phyloP scores from a whole-genome alignment of 228 moss, liverwort and hornwort species.

The Sphagnum fallax region DNA sequence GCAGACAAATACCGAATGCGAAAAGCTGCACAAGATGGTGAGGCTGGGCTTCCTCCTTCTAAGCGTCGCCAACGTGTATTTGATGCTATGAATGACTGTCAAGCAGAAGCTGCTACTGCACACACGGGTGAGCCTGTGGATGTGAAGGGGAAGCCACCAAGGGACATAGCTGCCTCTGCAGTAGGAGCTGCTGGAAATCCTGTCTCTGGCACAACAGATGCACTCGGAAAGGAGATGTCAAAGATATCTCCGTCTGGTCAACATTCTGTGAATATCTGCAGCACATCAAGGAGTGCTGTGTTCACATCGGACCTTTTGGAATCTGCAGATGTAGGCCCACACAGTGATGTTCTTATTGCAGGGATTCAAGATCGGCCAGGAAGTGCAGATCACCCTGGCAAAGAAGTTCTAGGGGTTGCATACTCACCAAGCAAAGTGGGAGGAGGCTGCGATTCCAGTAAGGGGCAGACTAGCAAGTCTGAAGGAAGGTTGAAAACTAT shows the following conservation, averaged over 20 bases:
- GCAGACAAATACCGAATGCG: conserved; percentile 85
- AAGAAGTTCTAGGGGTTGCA: conserved; percentile 19
- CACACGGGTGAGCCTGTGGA: conserved; percentile 30
- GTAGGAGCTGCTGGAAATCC: conserved; percentile 12
- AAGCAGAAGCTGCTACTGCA: conserved; percentile 52
- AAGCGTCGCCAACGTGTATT: conserved; percentile 85
- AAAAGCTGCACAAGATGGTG: conserved; percentile 74
- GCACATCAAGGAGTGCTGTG: conserved; percentile 52
- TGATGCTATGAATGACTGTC: conserved; percentile 67
- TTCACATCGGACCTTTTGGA: conserved; percentile 64
- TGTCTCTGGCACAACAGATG: conserved; percentile 21
- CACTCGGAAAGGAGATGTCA: conserved; percentile 18
- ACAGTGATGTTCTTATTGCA: conserved; percentile 21
- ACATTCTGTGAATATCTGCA: conserved; percentile 29
- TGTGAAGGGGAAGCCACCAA: conserved; percentile 17
- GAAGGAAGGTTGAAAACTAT: conserved; percentile 31
- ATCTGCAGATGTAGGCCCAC: conserved; percentile 41
- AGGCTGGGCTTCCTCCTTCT: conserved; percentile 81
- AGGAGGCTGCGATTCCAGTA: conserved; percentile 30
- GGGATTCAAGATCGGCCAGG: conserved; percentile 42
- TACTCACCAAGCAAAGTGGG: conserved; percentile 38
- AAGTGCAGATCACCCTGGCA: conserved; percentile 17
- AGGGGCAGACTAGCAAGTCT: conserved; percentile 25
- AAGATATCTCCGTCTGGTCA: conserved; percentile 16
- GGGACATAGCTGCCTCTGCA: conserved; percentile 14